Evolutionary conservation across 805 yeast species (phyloP).

Genomic region (Brettanomyces bruxellensis): DNA sequence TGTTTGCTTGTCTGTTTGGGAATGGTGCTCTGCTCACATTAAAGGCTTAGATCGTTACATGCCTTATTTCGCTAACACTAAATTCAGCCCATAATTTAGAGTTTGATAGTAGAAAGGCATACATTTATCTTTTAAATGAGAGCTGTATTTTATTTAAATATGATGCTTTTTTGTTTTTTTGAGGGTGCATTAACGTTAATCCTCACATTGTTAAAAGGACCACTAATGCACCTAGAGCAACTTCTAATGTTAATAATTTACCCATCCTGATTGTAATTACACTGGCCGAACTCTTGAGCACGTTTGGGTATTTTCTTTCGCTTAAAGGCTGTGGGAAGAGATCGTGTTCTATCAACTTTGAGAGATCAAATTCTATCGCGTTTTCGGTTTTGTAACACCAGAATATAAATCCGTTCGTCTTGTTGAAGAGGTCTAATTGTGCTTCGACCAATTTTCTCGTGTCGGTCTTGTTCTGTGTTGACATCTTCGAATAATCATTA

Average conservation of each 20-base stretch:
- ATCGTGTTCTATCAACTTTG: conserved; percentile 36
- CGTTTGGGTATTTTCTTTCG: conserved; percentile 64
- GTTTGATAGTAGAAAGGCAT: conserved; percentile 31
- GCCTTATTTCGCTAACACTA: conserved; percentile 33
- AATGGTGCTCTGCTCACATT: conserved; percentile 4
- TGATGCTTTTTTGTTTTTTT: background rate
- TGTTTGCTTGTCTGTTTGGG: background rate
- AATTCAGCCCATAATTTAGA: conserved; percentile 25
- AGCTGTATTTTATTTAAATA: conserved; percentile 1
- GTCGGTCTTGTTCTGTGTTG: conserved; percentile 29
- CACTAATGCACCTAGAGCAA: background rate
- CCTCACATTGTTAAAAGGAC: background rate
- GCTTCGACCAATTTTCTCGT: conserved; percentile 51
- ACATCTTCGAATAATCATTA: conserved; percentile 33
- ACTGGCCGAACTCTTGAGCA: conserved; percentile 29
- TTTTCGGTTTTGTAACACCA: conserved; percentile 67
- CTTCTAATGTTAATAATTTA: too few relatives aligned
- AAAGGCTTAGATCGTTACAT: conserved; percentile 13
- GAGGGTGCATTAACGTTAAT: too few relatives aligned
- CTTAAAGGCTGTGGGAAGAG: conserved; percentile 58
- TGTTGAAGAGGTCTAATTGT: conserved; percentile 45
- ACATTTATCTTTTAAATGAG: conserved; percentile 12
- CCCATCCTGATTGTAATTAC: too few relatives aligned
- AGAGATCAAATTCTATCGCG: conserved; percentile 61
- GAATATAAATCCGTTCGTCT: conserved; percentile 51